Evolutionary conservation across 306 rosid genomes (phyloP).

Genomic region (Begonia peltatifolia): DNA sequence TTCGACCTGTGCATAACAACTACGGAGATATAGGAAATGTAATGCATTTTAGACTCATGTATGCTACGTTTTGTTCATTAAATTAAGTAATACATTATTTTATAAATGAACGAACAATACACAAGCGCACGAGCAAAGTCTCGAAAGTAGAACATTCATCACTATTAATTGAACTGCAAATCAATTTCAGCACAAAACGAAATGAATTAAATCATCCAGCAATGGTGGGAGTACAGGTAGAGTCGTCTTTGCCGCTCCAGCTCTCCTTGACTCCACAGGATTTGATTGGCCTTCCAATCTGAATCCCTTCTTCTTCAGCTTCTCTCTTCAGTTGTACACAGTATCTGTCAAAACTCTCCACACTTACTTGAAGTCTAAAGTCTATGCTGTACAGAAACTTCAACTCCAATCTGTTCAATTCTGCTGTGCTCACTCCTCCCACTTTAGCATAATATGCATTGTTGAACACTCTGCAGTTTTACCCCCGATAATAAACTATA

Average conservation of each 20-base stretch:
- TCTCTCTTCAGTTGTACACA: constrained; percentile 63
- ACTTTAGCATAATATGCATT: constrained; percentile 95
- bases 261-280: constrained; percentile 61
- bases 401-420: constrained; percentile 83
- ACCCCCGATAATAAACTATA: too few relatives aligned
- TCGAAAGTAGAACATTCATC: too few relatives aligned
- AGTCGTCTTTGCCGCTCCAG: constrained; percentile 66
- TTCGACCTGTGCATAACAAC: too few relatives aligned
- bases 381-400: constrained; percentile 69
- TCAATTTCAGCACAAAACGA: too few relatives aligned
- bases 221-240: constrained; percentile 31
- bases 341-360: constrained; percentile 56
- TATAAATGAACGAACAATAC: too few relatives aligned
- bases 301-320: constrained; percentile 29
- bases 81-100: too few relatives aligned
- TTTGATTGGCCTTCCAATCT: constrained; percentile 67
- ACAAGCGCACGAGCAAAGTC: too few relatives aligned
- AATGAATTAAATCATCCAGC: constrained; percentile 44
- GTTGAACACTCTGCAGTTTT: constrained; percentile 63
- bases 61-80: too few relatives aligned
- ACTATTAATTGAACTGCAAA: too few relatives aligned
- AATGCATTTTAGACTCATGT: too few relatives aligned
- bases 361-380: constrained; percentile 68
- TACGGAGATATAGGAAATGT: too few relatives aligned
- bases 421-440: constrained; percentile 78